A percentile compares a stretch with the other conserved stretches of the same genome.
These are phyloP conservation scores for Fagus sylvatica DNA, from an alignment of 306 rosid species.

Conservation along the genomic window DNA sequence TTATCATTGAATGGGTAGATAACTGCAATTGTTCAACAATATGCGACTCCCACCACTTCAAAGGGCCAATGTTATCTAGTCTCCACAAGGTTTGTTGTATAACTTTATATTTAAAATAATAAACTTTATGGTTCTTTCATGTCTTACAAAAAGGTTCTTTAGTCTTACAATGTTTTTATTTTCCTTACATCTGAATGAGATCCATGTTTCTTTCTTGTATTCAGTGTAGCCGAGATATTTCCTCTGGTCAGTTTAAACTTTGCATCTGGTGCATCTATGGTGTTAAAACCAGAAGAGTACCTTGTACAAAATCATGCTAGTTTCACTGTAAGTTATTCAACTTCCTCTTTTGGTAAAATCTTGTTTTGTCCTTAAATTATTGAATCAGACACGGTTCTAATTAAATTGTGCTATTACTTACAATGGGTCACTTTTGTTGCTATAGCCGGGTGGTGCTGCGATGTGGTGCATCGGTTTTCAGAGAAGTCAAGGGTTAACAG, in stretches of 20 bases:
- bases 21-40: conserved; percentile 68
- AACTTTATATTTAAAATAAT: conserved; percentile 17
- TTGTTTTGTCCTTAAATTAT: conserved; percentile 9
- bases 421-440: conserved; percentile 22
- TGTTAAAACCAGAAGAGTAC: conserved; percentile 88
- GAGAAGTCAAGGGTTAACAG: conserved; percentile 68
- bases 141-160: background rate
- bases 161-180: background rate
- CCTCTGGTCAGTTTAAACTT: conserved; percentile 87
- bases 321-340: conserved; percentile 52
- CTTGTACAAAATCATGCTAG: conserved; percentile 47
- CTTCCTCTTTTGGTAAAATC: conserved; percentile 7
- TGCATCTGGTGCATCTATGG: conserved; percentile 80
- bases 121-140: conserved; percentile 12
- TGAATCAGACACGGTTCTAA: conserved; percentile 18
- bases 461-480: conserved; percentile 89
- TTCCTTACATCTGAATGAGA: conserved; percentile 29
- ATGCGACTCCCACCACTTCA: conserved; percentile 50
- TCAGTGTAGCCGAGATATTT: conserved; percentile 68
- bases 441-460: conserved; percentile 62
- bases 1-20: conserved; percentile 48
- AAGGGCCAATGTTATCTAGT: conserved; percentile 91
- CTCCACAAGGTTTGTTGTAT: conserved; percentile 58
- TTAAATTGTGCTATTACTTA: conserved; percentile 17
- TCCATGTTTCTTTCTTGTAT: conserved; percentile 27